These are phyloP conservation scores for Kodamaea kaohsiungensis DNA, from an alignment of 805 yeast genomes.

Conservation along the genomic window DNA sequence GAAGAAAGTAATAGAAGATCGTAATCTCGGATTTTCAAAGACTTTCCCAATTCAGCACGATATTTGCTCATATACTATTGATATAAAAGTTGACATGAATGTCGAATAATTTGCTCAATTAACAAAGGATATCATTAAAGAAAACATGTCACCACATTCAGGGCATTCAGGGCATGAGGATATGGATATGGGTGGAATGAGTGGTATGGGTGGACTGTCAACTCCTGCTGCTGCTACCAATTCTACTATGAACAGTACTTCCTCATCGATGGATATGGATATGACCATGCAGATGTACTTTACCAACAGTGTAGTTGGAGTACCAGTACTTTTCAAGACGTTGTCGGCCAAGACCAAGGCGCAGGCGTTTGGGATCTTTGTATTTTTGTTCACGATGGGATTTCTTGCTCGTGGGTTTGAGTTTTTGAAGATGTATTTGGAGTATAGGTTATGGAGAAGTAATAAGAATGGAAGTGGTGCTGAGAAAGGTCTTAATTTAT, in stretches of 20 bases:
- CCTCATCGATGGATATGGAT: conserved; percentile 26
- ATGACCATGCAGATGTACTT: conserved; percentile 57
- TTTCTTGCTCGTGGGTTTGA: conserved; percentile 60
- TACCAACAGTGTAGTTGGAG: conserved; percentile 48
- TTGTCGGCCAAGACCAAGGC: conserved; percentile 56
- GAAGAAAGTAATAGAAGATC: background rate
- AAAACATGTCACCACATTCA: background rate
- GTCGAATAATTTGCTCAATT: background rate
- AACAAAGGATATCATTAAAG: background rate
- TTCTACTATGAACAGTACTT: background rate
- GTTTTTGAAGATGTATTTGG: conserved; percentile 62
- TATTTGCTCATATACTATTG: background rate
- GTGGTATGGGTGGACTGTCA: background rate
- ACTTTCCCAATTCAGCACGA: background rate
- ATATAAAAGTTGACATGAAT: background rate
- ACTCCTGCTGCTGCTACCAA: background rate
- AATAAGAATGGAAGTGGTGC: conserved; percentile 15
- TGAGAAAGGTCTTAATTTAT: conserved; percentile 13
- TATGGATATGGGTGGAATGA: background rate
- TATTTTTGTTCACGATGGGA: conserved; percentile 57
- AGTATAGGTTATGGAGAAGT: conserved; percentile 63
- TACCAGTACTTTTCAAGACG: conserved; percentile 63
- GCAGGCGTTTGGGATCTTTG: conserved; percentile 73
- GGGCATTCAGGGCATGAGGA: background rate
- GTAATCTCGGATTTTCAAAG: background rate